A percentile compares a stretch with the other conserved stretches of the same genome.
Conservation (phyloP, 345 rosid species). For the Murraya koenigii region DNA sequence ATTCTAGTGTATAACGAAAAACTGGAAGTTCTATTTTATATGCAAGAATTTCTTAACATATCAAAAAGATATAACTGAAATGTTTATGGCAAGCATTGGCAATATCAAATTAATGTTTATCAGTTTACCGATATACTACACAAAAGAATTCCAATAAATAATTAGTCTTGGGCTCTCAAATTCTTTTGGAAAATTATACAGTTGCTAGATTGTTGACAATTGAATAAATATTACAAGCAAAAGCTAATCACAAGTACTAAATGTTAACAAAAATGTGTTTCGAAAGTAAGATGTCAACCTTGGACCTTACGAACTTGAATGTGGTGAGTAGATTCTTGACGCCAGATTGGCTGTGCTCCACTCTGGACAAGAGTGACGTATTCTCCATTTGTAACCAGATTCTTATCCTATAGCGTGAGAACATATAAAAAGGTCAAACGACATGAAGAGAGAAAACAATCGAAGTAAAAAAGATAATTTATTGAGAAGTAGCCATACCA, state of each 20-base stretch:
- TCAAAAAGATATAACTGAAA: neutral
- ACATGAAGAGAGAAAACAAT: slow-evolving; percentile 5
- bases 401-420: slow-evolving; percentile 49
- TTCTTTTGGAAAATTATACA: neutral
- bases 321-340: slow-evolving; percentile 85
- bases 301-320: slow-evolving; percentile 87
- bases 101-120: neutral
- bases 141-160: neutral
- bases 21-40: neutral
- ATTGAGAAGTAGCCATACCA: slow-evolving; percentile 38
- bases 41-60: neutral
- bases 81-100: neutral
- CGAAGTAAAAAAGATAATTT: neutral
- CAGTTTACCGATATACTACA: neutral
- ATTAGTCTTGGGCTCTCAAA: neutral
- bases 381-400: slow-evolving; percentile 64
- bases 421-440: slow-evolving; percentile 2
- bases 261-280: slow-evolving; percentile 9
- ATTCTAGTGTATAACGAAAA: neutral
- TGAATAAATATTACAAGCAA: neutral
- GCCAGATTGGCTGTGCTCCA: slow-evolving; percentile 97
- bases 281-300: slow-evolving; percentile 34
- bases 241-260: slow-evolving; percentile 7
- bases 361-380: slow-evolving; percentile 88
- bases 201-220: slow-evolving; percentile 1